Evolutionary conservation across 106 monocot genomes (phyloP), one percentile per base, ranked within the genome.

Genomic region (Posidonia australis): DNA sequence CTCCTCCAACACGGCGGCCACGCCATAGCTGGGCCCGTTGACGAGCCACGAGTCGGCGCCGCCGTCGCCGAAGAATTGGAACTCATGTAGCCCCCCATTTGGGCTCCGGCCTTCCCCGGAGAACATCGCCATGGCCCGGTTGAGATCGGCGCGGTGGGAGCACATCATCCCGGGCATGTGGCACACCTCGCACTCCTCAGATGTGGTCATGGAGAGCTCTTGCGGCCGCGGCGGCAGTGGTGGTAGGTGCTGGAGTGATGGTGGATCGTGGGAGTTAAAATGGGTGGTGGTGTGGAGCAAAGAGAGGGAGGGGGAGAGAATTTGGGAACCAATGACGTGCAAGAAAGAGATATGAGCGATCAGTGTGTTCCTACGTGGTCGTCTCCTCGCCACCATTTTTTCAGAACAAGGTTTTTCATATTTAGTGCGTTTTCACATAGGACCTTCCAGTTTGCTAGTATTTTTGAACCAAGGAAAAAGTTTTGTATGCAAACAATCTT

Each of bases 31-130:
- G 14, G 43, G 44, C 59, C n/a, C 60, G 31, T 46, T 60, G 29
- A 63, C 18, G 17, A 44, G 24, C 85, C 77, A 82, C 9, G 80
- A 65, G 28, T 75, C 85, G 5, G 67, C 54, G 54, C 78, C 79
- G 25, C 78, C 81, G 27, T 72, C 71, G 36, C 79, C 84, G 61
- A 81, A 79, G 77, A 88, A 88, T 51, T 84, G 88, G 62, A 88
- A 84, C 76, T 88, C 83, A 0, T 88, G 88, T 13, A 78, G 58
- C 20, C 30, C 73, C 20, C 30, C 73, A 0, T 32, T 59, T 0
- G 44, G 31, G 19, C 56, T 42, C 46, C 51, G 68, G 42, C 61
- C 69, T 26, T 28, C 49, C 6, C 54, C 74, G 30, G 28, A 43
- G 60, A 81, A 76, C 58, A 59, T 26, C 43, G 72, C 54, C 10